Percentiles rank a stretch among this genome's conserved stretches.
Conservation (phyloP, 805 yeast species). For the Sugiyamaella boreocaroliniensis region DNA sequence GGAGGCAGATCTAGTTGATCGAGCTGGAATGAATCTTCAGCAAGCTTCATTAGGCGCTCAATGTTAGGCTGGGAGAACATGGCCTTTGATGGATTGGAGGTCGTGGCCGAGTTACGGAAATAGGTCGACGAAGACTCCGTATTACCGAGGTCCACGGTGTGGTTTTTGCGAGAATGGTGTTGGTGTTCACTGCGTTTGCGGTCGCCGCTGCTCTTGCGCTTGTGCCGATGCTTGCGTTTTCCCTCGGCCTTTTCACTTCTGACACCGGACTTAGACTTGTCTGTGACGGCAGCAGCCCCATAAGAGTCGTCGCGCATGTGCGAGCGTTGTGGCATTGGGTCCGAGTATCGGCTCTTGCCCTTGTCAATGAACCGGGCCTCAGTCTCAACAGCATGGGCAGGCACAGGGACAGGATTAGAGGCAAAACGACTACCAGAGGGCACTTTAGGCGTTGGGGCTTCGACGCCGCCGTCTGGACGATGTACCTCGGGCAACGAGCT, state of each 20-base stretch:
- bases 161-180: not conserved
- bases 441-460: not conserved
- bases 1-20: slow-evolving; percentile 63
- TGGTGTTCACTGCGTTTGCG: not conserved
- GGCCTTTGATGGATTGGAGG: not conserved
- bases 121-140: not conserved
- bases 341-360: not conserved
- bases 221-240: slow-evolving; percentile 1
- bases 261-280: not conserved
- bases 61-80: slow-evolving; percentile 23
- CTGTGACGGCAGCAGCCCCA: not conserved
- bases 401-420: not conserved
- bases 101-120: not conserved
- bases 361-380: not conserved
- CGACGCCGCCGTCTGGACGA: not conserved
- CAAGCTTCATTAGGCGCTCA: slow-evolving; percentile 21
- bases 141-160: not conserved
- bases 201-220: slow-evolving; percentile 3
- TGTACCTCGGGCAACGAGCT: not conserved
- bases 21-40: slow-evolving; percentile 45
- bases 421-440: not conserved
- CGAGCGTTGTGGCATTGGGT: not conserved
- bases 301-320: no score
- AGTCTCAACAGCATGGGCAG: not conserved
- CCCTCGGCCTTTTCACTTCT: not conserved